phyloP scores from a whole-genome alignment of 306 rosid genomes.

The Coriaria nepalensis region DNA sequence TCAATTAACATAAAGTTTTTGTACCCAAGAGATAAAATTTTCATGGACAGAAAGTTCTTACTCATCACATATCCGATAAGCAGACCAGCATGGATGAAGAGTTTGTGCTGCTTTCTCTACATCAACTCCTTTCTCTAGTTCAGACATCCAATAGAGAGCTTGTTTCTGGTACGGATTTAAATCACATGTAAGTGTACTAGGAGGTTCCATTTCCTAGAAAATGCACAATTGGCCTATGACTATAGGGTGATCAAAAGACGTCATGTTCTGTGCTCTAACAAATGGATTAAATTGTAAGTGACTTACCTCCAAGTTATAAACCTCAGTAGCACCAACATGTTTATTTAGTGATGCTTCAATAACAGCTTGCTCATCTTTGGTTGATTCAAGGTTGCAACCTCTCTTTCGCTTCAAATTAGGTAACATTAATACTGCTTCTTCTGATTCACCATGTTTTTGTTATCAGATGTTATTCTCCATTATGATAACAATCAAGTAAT shows the following conservation, averaged over 20 bases:
- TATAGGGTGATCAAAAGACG: neutral
- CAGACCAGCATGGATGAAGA: constrained; percentile 88
- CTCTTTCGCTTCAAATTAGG: constrained; percentile 31
- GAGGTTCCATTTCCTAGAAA: constrained; percentile 64
- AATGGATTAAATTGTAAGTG: constrained; percentile 2
- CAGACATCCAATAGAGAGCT: constrained; percentile 78
- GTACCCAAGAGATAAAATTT: too few relatives aligned
- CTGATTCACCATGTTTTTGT: constrained; percentile 33
- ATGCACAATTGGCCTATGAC: neutral
- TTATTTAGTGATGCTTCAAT: constrained; percentile 55
- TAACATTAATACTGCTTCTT: constrained; percentile 32
- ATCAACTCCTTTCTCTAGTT: constrained; percentile 53
- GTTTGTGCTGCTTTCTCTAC: constrained; percentile 40
- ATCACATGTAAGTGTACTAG: constrained; percentile 34
- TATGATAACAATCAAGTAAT: neutral
- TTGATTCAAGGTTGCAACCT: constrained; percentile 18
- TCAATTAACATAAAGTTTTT: too few relatives aligned
- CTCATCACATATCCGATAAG: constrained; percentile 56
- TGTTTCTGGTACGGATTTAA: constrained; percentile 84
- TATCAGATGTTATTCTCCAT: too few relatives aligned
- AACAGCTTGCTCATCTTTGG: constrained; percentile 50
- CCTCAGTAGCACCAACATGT: constrained; percentile 62
- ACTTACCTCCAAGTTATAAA: constrained; percentile 58
- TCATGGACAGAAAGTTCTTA: constrained; percentile 20
- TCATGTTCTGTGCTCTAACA: too few relatives aligned